Conservation (phyloP, 2,329 filamentous ascomycete genomes). For the Stachybotrys echinatus region DNA sequence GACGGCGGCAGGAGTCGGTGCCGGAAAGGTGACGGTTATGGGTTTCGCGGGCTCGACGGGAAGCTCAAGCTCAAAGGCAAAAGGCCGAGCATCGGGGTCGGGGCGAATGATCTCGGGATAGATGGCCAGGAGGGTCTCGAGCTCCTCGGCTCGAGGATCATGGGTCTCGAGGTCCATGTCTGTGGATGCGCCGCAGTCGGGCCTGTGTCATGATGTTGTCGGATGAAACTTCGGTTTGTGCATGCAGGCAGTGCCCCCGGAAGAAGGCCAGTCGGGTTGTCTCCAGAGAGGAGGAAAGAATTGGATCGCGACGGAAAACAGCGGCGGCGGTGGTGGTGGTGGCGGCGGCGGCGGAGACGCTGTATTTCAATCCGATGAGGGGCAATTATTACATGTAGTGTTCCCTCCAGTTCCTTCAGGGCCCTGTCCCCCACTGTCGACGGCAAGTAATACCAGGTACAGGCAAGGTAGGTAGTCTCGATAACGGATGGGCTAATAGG, state of each 20-base stretch:
- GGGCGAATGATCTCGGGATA: slow-evolving; percentile 57
- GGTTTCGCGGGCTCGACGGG: slow-evolving; percentile 50
- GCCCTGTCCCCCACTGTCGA: no score
- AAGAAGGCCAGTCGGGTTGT: no score
- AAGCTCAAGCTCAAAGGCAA: slow-evolving; percentile 50
- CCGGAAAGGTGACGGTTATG: slow-evolving; percentile 53
- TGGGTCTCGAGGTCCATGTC: slow-evolving; percentile 37
- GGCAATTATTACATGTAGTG: no score
- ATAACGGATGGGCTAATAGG: background rate
- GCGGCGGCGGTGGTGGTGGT: background rate
- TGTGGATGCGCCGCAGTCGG: slow-evolving; percentile 2
- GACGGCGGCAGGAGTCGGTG: slow-evolving; percentile 22
- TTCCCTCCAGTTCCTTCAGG: no score
- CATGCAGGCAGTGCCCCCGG: slow-evolving; percentile 8
- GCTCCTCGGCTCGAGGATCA: slow-evolving; percentile 52
- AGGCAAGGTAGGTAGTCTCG: background rate
- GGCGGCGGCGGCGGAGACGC: background rate
- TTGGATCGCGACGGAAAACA: background rate
- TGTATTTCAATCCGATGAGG: background rate
- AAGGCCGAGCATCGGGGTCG: slow-evolving; percentile 30
- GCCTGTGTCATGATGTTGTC: slow-evolving; percentile 7
- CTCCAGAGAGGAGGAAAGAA: no score
- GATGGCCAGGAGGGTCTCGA: slow-evolving; percentile 57
- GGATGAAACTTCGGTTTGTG: no score
- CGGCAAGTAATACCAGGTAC: no score